Percentiles rank a stretch among this genome's conserved stretches.
These are phyloP conservation scores for Byssochlamys sp. DNA, from an alignment of 2,329 filamentous ascomycete species.

Conservation along the genomic window DNA sequence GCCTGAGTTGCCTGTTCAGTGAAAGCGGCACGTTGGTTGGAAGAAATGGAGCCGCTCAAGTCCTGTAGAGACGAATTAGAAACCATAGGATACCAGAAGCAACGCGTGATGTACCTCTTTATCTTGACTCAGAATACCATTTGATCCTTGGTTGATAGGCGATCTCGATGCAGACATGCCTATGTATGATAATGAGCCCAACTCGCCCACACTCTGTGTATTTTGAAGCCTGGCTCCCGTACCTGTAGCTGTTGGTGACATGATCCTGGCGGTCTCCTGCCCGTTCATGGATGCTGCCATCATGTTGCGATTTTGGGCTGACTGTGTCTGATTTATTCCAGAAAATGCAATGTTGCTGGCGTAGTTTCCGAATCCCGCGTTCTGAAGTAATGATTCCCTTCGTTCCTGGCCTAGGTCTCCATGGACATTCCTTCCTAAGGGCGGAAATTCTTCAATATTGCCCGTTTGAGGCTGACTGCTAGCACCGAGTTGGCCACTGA, in stretches of 20 bases:
- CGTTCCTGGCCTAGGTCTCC: constrained; percentile 44
- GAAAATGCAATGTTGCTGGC: constrained; percentile 33
- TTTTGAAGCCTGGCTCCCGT: constrained; percentile 19
- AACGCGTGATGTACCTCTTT: constrained; percentile 26
- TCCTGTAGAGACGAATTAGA: background rate
- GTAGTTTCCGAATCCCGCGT: constrained; percentile 36
- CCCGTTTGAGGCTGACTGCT: constrained; percentile 45
- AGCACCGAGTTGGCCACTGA: constrained; percentile 43
- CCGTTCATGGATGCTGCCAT: constrained; percentile 29
- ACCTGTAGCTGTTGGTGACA: constrained; percentile 23
- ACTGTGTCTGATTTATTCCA: constrained; percentile 33
- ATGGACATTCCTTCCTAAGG: constrained; percentile 45
- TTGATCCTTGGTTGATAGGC: constrained; percentile 33
- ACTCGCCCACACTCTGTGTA: background rate
- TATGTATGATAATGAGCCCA: constrained; percentile 8
- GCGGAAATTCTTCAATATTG: constrained; percentile 53
- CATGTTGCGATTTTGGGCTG: constrained; percentile 22
- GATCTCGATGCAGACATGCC: constrained; percentile 32
- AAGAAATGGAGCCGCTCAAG: constrained; percentile 1
- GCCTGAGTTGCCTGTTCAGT: constrained; percentile 22
- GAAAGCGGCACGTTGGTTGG: constrained; percentile 24
- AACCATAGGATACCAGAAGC: constrained; percentile 3
- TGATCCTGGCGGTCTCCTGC: constrained; percentile 23
- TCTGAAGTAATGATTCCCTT: constrained; percentile 43
- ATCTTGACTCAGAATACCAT: constrained; percentile 34